phyloP scores from a whole-genome alignment of 2,329 filamentous ascomycete species.

The Thelonectria rubi region DNA sequence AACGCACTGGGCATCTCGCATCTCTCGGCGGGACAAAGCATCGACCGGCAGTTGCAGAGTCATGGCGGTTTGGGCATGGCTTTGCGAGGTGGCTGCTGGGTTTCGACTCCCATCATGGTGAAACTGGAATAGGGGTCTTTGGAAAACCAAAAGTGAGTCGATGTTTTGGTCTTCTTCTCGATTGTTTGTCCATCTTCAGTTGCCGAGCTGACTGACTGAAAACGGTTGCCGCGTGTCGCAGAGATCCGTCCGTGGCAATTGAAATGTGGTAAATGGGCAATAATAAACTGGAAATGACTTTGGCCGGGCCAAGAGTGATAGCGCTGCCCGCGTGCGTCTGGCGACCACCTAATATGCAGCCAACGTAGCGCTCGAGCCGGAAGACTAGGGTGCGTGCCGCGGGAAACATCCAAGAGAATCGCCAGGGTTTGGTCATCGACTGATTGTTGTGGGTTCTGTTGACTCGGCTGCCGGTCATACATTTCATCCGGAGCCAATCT shows the following conservation, averaged over 20 bases:
- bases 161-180: background rate
- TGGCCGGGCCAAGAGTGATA: conserved; percentile 14
- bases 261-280: background rate
- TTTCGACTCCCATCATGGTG: conserved; percentile 9
- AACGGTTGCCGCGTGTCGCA: background rate
- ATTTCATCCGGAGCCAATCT: conserved; percentile 35
- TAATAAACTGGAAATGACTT: background rate
- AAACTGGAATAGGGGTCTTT: conserved; percentile 9
- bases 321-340: conserved; percentile 16
- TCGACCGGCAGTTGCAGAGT: background rate
- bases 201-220: background rate
- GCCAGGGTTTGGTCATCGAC: background rate
- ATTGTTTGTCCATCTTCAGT: background rate
- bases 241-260: background rate
- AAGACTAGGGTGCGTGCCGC: conserved; percentile 4
- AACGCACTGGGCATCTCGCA: background rate
- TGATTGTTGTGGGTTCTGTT: background rate
- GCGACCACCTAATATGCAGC: background rate
- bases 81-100: conserved; percentile 13
- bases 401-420: conserved; percentile 15
- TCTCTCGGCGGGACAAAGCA: background rate
- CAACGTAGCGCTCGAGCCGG: conserved; percentile 4
- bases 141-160: background rate
- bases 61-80: conserved; percentile 1
- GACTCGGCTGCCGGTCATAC: conserved; percentile 26